A percentile compares a stretch with the other conserved stretches of the same genome.
Conservation (phyloP, 108 stramenopile genomes). For the Pseudonitzschia multiseries region DNA sequence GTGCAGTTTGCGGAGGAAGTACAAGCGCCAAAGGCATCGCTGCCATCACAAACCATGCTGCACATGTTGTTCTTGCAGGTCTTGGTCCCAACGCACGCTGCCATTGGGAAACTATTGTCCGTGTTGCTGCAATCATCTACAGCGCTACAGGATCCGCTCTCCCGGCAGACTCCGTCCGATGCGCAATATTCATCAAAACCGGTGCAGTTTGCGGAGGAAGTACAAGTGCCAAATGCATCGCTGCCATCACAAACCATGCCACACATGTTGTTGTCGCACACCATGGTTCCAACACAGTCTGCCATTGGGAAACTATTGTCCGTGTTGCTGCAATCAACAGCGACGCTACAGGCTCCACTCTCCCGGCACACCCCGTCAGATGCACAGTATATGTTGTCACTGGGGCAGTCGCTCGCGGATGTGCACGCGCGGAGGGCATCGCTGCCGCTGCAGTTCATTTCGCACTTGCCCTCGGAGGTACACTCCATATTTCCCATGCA, state of each 20-base stretch:
- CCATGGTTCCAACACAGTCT: neutral
- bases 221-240: neutral
- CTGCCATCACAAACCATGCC: neutral
- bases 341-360: neutral
- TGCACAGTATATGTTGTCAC: neutral
- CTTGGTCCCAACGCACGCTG: neutral
- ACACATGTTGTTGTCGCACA: neutral
- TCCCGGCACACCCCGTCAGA: neutral
- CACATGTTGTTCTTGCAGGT: neutral
- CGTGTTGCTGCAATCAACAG: conserved; percentile 1
- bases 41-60: neutral
- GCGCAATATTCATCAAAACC: neutral
- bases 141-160: neutral
- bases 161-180: neutral
- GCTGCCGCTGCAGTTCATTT: neutral
- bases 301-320: neutral
- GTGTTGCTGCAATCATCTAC: conserved; percentile 4
- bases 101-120: neutral
- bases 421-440: neutral
- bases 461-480: neutral
- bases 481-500: neutral
- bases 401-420: neutral
- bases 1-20: neutral
- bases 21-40: neutral
- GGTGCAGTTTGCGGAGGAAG: neutral